Evolutionary conservation across 2,329 filamentous ascomycete genomes (phyloP).

Genomic region (Aspergillus fumigatus): DNA sequence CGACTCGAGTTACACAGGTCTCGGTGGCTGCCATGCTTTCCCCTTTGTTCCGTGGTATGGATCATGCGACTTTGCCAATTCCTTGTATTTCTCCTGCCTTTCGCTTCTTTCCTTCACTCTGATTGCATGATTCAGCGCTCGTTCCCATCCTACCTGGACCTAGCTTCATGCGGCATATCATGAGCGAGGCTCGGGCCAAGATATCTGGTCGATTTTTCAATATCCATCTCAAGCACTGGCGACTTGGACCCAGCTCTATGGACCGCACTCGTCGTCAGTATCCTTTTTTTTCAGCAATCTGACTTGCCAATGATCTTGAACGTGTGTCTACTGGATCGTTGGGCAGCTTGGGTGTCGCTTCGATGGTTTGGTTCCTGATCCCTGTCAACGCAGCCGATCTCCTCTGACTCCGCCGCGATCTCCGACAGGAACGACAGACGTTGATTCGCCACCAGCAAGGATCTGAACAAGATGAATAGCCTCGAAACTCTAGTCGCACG

Average conservation of each 20-base stretch:
- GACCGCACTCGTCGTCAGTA: neutral
- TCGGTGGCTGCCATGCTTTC: conserved; percentile 31
- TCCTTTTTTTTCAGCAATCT: neutral
- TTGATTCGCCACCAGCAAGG: conserved; percentile 10
- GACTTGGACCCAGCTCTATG: conserved; percentile 10
- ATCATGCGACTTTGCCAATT: conserved; percentile 6
- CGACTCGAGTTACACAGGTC: conserved; percentile 21
- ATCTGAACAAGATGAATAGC: conserved; percentile 8
- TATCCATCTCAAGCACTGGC: conserved; percentile 5
- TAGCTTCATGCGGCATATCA: neutral
- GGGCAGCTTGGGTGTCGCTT: neutral
- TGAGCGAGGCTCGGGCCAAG: conserved; percentile 11
- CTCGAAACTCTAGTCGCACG: conserved; percentile 16
- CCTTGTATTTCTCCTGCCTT: neutral
- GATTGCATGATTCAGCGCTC: conserved; percentile 6
- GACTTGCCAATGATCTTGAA: neutral
- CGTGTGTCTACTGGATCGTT: neutral
- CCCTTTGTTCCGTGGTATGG: conserved; percentile 21
- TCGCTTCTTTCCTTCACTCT: conserved; percentile 3
- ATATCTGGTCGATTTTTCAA: conserved; percentile 14
- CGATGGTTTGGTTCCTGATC: conserved; percentile 3
- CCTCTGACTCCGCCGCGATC: conserved; percentile 4
- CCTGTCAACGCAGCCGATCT: conserved; percentile 1
- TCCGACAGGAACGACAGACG: conserved; percentile 1
- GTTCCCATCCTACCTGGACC: neutral